A percentile compares a stretch with the other conserved stretches of the same genome.
Conservation (phyloP, 768 basidiomycete genomes). For the Lactarius indigo region DNA sequence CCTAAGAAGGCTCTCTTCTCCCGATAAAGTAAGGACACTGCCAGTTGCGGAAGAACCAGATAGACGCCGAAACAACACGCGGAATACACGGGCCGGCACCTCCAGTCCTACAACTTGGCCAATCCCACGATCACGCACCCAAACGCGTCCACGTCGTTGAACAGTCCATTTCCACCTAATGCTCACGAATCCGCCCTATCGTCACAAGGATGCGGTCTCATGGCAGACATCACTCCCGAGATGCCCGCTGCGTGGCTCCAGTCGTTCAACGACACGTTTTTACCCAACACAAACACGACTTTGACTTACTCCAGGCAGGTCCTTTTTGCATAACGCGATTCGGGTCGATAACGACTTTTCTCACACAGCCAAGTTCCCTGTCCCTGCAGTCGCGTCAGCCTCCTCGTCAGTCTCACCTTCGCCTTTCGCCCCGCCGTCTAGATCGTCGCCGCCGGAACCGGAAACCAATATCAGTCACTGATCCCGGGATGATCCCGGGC, state of each 20-base stretch:
- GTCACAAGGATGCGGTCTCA: conserved; percentile 13
- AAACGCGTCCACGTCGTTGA: too few species aligned
- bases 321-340: too few species aligned
- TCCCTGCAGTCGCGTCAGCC: background rate
- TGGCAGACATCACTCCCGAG: conserved; percentile 6
- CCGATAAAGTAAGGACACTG: too few species aligned
- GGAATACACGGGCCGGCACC: too few species aligned
- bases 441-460: background rate
- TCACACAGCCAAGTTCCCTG: background rate
- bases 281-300: background rate
- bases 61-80: too few species aligned
- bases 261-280: background rate
- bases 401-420: conserved; percentile 1
- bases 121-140: too few species aligned
- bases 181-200: background rate
- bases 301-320: background rate
- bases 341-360: background rate
- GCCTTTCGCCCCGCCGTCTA: background rate
- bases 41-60: too few species aligned
- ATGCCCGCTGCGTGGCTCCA: conserved; percentile 13
- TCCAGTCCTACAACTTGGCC: too few species aligned
- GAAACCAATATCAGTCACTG: background rate
- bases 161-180: too few species aligned
- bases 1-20: too few species aligned
- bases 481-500: background rate